Percentiles rank a stretch among this genome's conserved stretches.
Evolutionary conservation across 768 basidiomycete species (phyloP).

Genomic region (Tricholoma matsutake): DNA sequence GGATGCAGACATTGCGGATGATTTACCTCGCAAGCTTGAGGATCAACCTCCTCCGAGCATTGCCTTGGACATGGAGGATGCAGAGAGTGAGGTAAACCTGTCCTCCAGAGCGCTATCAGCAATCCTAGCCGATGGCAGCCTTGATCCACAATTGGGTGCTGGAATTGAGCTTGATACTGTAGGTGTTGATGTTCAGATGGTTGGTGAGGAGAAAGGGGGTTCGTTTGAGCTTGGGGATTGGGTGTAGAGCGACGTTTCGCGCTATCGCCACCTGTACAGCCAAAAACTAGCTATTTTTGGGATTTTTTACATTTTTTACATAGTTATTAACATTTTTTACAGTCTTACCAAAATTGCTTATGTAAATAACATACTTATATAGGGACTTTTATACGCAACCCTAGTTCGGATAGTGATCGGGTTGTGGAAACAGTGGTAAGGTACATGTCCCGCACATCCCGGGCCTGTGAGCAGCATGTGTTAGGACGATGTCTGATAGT

Average conservation of each 20-base stretch:
- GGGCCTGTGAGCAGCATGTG: too few relatives aligned
- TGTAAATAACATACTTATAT: too few relatives aligned
- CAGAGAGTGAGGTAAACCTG: background rate
- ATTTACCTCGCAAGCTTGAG: background rate
- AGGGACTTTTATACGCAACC: too few relatives aligned
- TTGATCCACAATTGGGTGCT: background rate
- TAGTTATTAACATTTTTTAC: background rate
- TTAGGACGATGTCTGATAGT: too few relatives aligned
- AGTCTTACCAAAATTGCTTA: background rate
- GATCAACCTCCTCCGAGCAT: background rate
- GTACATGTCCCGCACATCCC: too few relatives aligned
- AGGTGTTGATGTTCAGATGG: background rate
- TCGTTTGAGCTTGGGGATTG: background rate
- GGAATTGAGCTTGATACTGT: background rate
- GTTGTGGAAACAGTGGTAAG: too few relatives aligned
- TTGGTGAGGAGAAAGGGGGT: background rate
- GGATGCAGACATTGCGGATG: background rate
- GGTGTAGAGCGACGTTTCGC: background rate
- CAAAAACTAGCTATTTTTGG: background rate
- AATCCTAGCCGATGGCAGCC: background rate
- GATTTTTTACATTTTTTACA: background rate
- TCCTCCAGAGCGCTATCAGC: background rate
- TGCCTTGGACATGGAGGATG: background rate
- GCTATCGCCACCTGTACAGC: background rate
- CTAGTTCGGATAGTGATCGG: too few relatives aligned